Percentiles rank a stretch among this genome's conserved stretches.
These are phyloP conservation scores for Acanthamoeba triangularis DNA, from an alignment of 208 protist genomes.

Conservation along the genomic window DNA sequence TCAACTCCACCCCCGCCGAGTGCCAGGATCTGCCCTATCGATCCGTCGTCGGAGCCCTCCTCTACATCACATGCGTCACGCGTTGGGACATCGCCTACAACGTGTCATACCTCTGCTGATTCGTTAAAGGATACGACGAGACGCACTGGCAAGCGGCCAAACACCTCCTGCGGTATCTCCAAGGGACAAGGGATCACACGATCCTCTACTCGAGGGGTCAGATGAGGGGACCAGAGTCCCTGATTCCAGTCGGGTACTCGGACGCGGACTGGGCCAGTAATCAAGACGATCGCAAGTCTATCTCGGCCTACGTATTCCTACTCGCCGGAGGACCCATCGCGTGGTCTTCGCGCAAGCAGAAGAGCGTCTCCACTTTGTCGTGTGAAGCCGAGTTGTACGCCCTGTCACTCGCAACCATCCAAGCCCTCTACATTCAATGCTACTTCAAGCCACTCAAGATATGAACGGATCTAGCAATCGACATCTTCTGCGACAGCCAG, in stretches of 20 bases:
- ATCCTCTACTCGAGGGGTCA: background rate
- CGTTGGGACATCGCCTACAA: background rate
- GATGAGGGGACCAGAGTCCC: background rate
- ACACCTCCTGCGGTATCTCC: background rate
- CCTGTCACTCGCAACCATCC: background rate
- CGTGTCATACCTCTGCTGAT: background rate
- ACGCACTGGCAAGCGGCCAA: background rate
- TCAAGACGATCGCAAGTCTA: background rate
- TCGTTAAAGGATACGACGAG: background rate
- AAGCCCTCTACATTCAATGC: background rate
- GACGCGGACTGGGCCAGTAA: conserved; percentile 19
- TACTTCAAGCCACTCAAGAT: background rate
- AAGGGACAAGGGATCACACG: background rate
- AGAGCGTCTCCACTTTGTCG: background rate
- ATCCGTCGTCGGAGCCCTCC: background rate
- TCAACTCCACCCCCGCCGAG: background rate
- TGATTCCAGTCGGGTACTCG: background rate
- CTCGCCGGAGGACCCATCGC: conserved; percentile 48
- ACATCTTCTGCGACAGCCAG: conserved; percentile 48
- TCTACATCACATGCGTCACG: background rate
- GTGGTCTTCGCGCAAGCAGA: conserved; percentile 11
- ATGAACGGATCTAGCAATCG: background rate
- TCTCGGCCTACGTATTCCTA: conserved; percentile 38
- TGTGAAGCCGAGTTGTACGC: background rate
- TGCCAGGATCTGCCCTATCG: background rate